phyloP scores from a whole-genome alignment of 176 grass and related monocot genomes.

The Oryza rufipogon region DNA sequence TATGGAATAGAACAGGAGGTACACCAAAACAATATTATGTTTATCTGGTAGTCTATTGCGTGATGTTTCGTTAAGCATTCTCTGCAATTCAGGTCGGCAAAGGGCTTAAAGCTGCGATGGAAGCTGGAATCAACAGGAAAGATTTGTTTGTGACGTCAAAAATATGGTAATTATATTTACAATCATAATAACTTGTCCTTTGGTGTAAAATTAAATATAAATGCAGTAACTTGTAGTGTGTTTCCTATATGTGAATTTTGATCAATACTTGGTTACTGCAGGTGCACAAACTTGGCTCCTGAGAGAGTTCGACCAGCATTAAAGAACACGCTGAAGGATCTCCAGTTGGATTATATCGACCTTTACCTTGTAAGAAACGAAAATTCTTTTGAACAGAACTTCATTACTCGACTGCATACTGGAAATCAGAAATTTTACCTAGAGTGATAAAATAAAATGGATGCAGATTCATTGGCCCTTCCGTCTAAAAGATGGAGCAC shows the following conservation, averaged over 20 bases:
- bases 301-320: slow-evolving; percentile 61
- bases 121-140: slow-evolving; percentile 67
- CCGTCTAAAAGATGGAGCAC: slow-evolving; percentile 67
- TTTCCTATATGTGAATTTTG: background rate
- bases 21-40: slow-evolving; percentile 4
- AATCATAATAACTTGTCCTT: background rate
- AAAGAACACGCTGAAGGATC: slow-evolving; percentile 61
- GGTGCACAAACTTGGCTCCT: slow-evolving; percentile 72
- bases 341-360: slow-evolving; percentile 76
- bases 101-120: slow-evolving; percentile 66
- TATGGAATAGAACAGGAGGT: slow-evolving; percentile 75
- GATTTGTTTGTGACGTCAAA: slow-evolving; percentile 82
- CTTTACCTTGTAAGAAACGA: slow-evolving; percentile 63
- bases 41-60: background rate
- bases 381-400: background rate
- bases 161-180: slow-evolving; percentile 53
- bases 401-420: background rate
- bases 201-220: background rate
- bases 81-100: slow-evolving; percentile 59
- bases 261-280: slow-evolving; percentile 36
- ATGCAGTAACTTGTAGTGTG: background rate
- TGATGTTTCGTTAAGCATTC: background rate
- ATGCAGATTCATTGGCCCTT: slow-evolving; percentile 78
- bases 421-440: slow-evolving; percentile 3
- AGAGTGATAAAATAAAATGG: slow-evolving; percentile 13